Conservation (phyloP, 78 protist species). For the Bigelowiella natans region DNA sequence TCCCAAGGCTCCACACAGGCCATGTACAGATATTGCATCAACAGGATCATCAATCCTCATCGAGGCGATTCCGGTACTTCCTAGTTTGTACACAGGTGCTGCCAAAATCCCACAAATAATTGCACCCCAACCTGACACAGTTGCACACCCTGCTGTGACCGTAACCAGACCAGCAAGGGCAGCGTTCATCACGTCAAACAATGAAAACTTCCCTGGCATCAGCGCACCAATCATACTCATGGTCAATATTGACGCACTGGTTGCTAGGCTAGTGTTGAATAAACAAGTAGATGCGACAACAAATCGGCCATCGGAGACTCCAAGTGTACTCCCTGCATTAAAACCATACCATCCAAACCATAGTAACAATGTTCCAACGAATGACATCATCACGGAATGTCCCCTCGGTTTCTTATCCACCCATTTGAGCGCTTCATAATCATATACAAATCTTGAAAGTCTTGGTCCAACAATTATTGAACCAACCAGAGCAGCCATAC, state of each 20-base stretch:
- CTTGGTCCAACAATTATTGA: neutral
- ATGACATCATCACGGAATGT: neutral
- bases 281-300: neutral
- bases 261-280: neutral
- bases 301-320: neutral
- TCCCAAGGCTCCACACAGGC: neutral
- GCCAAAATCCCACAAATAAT: neutral
- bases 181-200: neutral
- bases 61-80: neutral
- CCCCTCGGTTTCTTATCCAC: neutral
- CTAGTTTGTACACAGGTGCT: neutral
- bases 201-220: neutral
- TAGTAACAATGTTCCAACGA: neutral
- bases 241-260: neutral
- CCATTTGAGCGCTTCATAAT: neutral
- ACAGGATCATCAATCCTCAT: neutral
- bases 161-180: neutral
- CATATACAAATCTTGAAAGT: neutral
- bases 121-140: neutral
- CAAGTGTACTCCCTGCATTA: neutral
- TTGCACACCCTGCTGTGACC: neutral
- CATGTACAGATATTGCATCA: neutral
- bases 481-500: neutral
- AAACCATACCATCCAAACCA: neutral
- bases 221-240: neutral